Base-by-base conservation (phyloP, 352 stramenopile genomes). In the Discostella stelligera region DNA sequence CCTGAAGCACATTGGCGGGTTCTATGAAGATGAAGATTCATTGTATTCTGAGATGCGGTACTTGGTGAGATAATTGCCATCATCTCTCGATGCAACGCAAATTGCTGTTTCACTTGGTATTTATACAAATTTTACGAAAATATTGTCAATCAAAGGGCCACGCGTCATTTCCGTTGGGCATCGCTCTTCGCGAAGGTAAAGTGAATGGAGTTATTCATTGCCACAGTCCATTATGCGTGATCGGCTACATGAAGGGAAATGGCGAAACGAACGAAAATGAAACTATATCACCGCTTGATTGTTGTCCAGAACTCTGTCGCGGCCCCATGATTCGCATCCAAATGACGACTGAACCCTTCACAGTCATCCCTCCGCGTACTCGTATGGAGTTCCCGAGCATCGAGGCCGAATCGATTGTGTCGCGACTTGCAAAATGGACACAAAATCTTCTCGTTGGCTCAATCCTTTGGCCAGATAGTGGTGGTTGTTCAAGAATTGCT, bases 401-500 rank as follows among this genome's bases (percentile, higher is more conserved):
- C 13, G 72, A 80, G 62, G 41, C 9, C 20, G 30, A 39, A 10
- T 18, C 4, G 0, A 32, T 71, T 25, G 5, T 74, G 3, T 67
- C 65, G 27, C 39, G 52, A 60, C 41, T 74, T 21, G 25, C 70
- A n/a, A 37, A 66, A 67, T 80, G 64, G 64, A 41, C 58, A 13
- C 54, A 74, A 66, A 37, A 27, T 21, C 27, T 64, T 53, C 66
- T 70, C 14, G 39, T 37, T 32, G 67, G 60, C 23, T 44, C 37
- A 39, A 77, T 95, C 9, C 96, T 97, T 70, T 94, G 93, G 53
- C 87, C 84, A 32, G 93, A 90, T 61, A 83, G 95, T 56, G 87
- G 77, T 30, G 86, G 92, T 54, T 87, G 93, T 18, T 82, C 71
- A 55, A 79, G 74, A 48, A 72, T 88, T 30, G 50, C 75, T 27